Evolutionary conservation across 495 filamentous ascomycete genomes (phyloP), one percentile per base, ranked within the genome.

Genomic region (Annulohypoxylon bovei): DNA sequence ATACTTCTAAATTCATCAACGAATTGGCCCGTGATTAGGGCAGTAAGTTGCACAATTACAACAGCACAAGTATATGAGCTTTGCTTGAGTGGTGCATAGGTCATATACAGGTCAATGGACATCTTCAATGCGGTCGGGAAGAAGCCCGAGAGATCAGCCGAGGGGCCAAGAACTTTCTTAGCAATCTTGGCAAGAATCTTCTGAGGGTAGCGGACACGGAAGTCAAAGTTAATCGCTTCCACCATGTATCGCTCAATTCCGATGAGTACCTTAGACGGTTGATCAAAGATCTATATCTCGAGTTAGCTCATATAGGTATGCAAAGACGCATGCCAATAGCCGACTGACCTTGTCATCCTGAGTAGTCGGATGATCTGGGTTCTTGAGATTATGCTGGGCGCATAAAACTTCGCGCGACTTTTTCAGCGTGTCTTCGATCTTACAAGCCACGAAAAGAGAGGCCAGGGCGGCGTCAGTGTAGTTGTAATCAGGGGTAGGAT

Each of bases 391-490:
- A 81, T 94, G 92, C 3, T 91, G 90, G 6, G 94, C 94, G 65
- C 92, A 95, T 4, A 98, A 83, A 62, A 99, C 95, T 58, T 99
- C 95, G 53, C 88, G 88, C 16, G 93, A 97, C 81, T 98, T 98
- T 81, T 99, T 98, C 49, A 98, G 84, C 1, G 95, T 98, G 76
- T 99, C 95, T 75, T 99, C 95, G 46, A 95, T 93, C 79, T 99
- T 99, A 86, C 95, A 98, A 35, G 94, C 94, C 16, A 91, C 90
- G 73, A 98, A 95, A 30, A 99, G 83, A 28, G 92, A 89, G 11
- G 95, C 94, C 0, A 94, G 87, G 3, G 94, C 92, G 4, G 93
- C 93, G 77, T 98, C 95, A 33, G 82, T 76, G 71, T 79, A 86
- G 66, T 81, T 81, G 78, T 94, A 93, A 63, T 93, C 91, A 58